A percentile compares a stretch with the other conserved stretches of the same genome.
Evolutionary conservation across 2,329 filamentous ascomycete species (phyloP).

Genomic region (Colletotrichum godetiae): DNA sequence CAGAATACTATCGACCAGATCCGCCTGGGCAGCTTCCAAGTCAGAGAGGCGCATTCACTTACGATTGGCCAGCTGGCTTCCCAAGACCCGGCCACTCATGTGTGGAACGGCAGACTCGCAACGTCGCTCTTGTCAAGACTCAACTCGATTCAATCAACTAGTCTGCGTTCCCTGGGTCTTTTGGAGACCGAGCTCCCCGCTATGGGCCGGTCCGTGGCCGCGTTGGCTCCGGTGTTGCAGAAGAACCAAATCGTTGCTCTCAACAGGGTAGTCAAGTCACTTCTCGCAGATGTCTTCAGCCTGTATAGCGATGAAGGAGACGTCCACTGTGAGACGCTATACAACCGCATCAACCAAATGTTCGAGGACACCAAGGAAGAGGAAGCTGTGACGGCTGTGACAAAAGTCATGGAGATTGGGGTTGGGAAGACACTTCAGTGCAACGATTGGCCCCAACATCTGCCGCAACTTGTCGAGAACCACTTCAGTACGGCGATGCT

Average conservation of each 20-base stretch:
- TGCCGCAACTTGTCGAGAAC: conserved; percentile 49
- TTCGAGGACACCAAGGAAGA: not conserved
- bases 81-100: conserved; percentile 32
- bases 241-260: conserved; percentile 62
- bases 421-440: not conserved
- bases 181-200: conserved; percentile 74
- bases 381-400: not conserved
- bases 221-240: conserved; percentile 60
- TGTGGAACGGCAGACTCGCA: conserved; percentile 54
- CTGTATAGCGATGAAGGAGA: conserved; percentile 48
- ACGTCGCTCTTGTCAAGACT: conserved; percentile 66
- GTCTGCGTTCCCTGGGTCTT: conserved; percentile 69
- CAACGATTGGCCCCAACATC: conserved; percentile 51
- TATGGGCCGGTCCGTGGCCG: conserved; percentile 66
- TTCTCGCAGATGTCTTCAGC: conserved; percentile 55
- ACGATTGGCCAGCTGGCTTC: conserved; percentile 29
- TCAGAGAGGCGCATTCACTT: conserved; percentile 21
- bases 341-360: not conserved
- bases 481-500: conserved; percentile 60
- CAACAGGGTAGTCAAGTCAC: conserved; percentile 57
- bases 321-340: not conserved
- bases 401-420: not conserved
- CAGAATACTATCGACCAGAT: conserved; percentile 56
- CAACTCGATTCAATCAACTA: conserved; percentile 61
- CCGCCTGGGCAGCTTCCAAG: conserved; percentile 43